Conservation (phyloP, 805 yeast genomes). For the Kazachstania martiniae region DNA sequence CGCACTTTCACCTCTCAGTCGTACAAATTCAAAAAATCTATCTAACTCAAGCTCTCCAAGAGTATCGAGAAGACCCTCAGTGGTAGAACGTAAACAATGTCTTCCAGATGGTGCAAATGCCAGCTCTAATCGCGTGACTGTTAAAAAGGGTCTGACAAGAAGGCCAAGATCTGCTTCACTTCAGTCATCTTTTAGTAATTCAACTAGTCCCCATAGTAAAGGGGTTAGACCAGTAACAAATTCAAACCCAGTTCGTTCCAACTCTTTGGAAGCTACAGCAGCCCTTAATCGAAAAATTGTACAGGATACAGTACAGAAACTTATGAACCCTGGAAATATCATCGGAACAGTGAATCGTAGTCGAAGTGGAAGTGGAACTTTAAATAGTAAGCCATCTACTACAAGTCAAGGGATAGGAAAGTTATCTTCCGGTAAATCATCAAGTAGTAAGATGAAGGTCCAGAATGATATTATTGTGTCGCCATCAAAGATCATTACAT, state of each 20-base stretch:
- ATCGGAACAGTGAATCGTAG: background rate
- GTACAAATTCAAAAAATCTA: background rate
- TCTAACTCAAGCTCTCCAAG: constrained; percentile 6
- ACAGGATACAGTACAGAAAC: constrained; percentile 14
- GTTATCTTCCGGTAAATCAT: no score
- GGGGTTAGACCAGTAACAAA: background rate
- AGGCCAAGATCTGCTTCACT: constrained; percentile 27
- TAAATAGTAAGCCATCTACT: background rate
- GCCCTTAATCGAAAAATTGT: constrained; percentile 19
- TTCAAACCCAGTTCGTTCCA: constrained; percentile 13
- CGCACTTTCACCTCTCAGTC: no score
- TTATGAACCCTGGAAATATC: constrained; percentile 3
- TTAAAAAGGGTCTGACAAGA: constrained; percentile 5
- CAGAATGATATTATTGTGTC: background rate
- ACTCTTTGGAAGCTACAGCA: constrained; percentile 23
- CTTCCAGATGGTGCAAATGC: constrained; percentile 1
- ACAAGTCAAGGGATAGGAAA: no score
- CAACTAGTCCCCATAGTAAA: constrained; percentile 1
- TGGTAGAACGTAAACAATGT: constrained; percentile 1
- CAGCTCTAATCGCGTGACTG: no score
- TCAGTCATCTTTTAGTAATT: constrained; percentile 14
- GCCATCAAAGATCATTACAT: background rate
- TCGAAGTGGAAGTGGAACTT: background rate
- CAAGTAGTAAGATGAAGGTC: no score
- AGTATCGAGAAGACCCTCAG: constrained; percentile 7